Conservation (phyloP, 2,329 filamentous ascomycete species). For the Fusarium mundagurra region DNA sequence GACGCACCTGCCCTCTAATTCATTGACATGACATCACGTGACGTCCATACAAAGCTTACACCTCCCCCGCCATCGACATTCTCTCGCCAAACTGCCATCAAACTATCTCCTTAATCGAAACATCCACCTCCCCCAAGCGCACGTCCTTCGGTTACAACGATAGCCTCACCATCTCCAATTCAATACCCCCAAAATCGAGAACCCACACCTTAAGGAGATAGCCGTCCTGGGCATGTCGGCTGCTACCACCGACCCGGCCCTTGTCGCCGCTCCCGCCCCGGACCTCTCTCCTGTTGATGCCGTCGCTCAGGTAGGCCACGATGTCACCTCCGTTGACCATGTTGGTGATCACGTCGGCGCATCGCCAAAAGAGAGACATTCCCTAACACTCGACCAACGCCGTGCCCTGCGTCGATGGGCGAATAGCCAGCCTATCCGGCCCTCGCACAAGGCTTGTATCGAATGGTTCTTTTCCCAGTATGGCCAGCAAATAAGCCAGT, state of each 20-base stretch:
- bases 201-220: constrained; percentile 45
- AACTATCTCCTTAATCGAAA: constrained; percentile 50
- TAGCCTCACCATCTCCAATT: constrained; percentile 45
- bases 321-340: constrained; percentile 27
- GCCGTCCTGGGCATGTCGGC: constrained; percentile 49
- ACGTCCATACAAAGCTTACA: background rate
- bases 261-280: constrained; percentile 47
- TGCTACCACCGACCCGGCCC: constrained; percentile 52
- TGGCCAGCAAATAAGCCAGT: constrained; percentile 69
- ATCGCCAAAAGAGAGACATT: constrained; percentile 62
- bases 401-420: constrained; percentile 70
- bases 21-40: constrained; percentile 32
- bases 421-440: constrained; percentile 64
- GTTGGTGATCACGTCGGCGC: constrained; percentile 10
- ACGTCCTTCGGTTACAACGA: constrained; percentile 54
- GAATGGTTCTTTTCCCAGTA: constrained; percentile 70
- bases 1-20: constrained; percentile 5
- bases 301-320: constrained; percentile 33
- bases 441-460: constrained; percentile 70
- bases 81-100: constrained; percentile 33
- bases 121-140: constrained; percentile 44
- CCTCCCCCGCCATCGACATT: constrained; percentile 47
- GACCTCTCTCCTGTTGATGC: constrained; percentile 43
- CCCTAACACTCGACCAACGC: constrained; percentile 69
- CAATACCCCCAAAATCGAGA: constrained; percentile 44